phyloP scores from a whole-genome alignment of 2,329 filamentous ascomycete species.

The Epicoccum sorghinum region DNA sequence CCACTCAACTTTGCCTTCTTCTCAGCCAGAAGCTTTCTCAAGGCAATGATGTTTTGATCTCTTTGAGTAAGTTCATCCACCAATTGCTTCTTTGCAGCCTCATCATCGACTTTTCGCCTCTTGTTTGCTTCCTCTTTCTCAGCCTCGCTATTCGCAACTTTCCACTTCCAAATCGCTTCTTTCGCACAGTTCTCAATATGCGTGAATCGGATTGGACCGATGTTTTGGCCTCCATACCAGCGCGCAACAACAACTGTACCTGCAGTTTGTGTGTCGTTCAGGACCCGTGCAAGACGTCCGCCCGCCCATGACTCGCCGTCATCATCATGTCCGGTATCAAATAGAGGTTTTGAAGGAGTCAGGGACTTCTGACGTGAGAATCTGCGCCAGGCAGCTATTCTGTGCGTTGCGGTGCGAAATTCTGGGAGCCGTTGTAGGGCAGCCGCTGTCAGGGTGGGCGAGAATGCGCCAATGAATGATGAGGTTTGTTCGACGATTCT shows the following conservation, averaged over 20 bases:
- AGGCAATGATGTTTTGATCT: slow-evolving; percentile 55
- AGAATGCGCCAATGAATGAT: slow-evolving; percentile 58
- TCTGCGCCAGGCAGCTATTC: slow-evolving; percentile 58
- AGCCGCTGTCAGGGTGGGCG: slow-evolving; percentile 49
- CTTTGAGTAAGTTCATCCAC: slow-evolving; percentile 46
- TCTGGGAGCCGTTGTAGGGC: slow-evolving; percentile 53
- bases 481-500: slow-evolving; percentile 59
- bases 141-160: slow-evolving; percentile 37
- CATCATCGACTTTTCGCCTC: slow-evolving; percentile 46
- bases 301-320: slow-evolving; percentile 62
- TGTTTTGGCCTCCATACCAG: slow-evolving; percentile 61
- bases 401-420: slow-evolving; percentile 56
- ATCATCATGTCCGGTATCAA: slow-evolving; percentile 56
- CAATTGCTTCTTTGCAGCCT: slow-evolving; percentile 47
- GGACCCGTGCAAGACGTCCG: slow-evolving; percentile 54
- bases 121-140: slow-evolving; percentile 45
- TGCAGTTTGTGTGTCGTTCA: slow-evolving; percentile 51
- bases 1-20: slow-evolving; percentile 46
- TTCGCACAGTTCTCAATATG: slow-evolving; percentile 59
- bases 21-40: slow-evolving; percentile 54
- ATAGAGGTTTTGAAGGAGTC: slow-evolving; percentile 46
- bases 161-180: slow-evolving; percentile 55
- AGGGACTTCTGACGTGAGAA: slow-evolving; percentile 56
- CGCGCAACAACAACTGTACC: slow-evolving; percentile 60
- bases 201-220: slow-evolving; percentile 60